Base-by-base conservation (phyloP, 148 eudicot genomes). In the Dianthus caryophyllus region DNA sequence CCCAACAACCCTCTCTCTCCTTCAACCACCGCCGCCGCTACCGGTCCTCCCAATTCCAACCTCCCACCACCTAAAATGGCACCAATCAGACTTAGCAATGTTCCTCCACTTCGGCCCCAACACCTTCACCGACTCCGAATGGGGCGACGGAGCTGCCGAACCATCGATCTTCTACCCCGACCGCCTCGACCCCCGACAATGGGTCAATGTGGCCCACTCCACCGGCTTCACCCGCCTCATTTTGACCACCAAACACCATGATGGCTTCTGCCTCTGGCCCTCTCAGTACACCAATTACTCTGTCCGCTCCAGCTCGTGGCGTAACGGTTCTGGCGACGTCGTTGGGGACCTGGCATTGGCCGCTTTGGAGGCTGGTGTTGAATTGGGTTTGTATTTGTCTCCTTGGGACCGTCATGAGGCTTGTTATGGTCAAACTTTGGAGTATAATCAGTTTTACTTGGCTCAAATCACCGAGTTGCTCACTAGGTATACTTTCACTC, bases 321-420 rank as follows among this genome's bases (percentile, higher is more conserved):
- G 65, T 54, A 56, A 61, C 65, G 96, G 92, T 13, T 13, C 4
- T 25, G 96, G 87, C 7, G 94, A 90, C 62, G 89, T 87, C 7
- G 84, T 90, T 7, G 86, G 61, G 17, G 97, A 87, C 14, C 65
- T 90, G 70, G 83, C 86, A 14, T 65, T 50, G n/a, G 88, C 90
- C 24, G 94, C 88, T 15, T 60, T 16, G 4, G 65, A 56, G 31
- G 75, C 46, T 33, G 94, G 94, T 0, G 27, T 90, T 43, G 67
- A 82, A 16, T 67, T 90, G 75, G 97, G 94, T 46, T 41, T 90
- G 48, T 90, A 90, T 72, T 79, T 90, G 8, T 90, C 97, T 25
- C 97, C 97, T 29, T 90, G 97, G 97, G 97, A 90, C 66, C 71
- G 97, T 21, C 94, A 90, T 65, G 94, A 90, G 61, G 14, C 61